Percentiles rank a stretch among this genome's conserved stretches.
phyloP scores from a whole-genome alignment of 1,284 basidiomycete species.

The Athelia psychrophila region DNA sequence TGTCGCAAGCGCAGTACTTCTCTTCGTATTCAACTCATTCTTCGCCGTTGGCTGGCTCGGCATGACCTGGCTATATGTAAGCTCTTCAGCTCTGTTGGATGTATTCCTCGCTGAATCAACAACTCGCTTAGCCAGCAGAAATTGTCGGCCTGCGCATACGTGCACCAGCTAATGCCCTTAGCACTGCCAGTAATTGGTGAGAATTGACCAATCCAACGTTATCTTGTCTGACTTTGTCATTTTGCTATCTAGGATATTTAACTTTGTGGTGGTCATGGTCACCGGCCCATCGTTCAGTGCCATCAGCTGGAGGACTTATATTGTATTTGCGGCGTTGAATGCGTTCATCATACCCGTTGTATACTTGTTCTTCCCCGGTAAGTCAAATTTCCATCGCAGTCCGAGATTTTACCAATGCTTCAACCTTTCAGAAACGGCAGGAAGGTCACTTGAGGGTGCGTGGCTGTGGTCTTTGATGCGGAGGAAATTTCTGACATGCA shows the following conservation, averaged over 20 bases:
- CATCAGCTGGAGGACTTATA: conserved; percentile 63
- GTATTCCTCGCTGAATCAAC: background rate
- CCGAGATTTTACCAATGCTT: background rate
- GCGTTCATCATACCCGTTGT: conserved; percentile 58
- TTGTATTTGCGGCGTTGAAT: conserved; percentile 62
- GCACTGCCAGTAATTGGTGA: conserved; percentile 50
- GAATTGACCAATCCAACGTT: conserved; percentile 21
- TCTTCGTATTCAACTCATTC: conserved; percentile 67
- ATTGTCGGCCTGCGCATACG: conserved; percentile 61
- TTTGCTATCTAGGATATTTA: conserved; percentile 59
- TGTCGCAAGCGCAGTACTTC: conserved; percentile 53
- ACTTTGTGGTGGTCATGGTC: conserved; percentile 66
- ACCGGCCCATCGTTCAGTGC: conserved; percentile 63
- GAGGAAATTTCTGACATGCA: background rate
- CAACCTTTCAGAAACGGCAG: conserved; percentile 46
- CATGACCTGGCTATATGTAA: conserved; percentile 68
- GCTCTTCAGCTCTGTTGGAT: conserved; percentile 12
- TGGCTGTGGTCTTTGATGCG: background rate
- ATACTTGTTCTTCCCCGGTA: conserved; percentile 61
- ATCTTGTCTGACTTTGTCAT: conserved; percentile 27
- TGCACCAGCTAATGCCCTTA: conserved; percentile 65
- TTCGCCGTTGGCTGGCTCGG: conserved; percentile 68
- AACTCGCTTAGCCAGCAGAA: conserved; percentile 52
- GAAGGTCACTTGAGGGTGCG: conserved; percentile 58
- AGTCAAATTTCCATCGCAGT: too few species aligned